Percentiles rank a stretch among this genome's conserved stretches.
These are phyloP conservation scores for Irpex rosettiformis DNA, from an alignment of 1,284 basidiomycete species.

Conservation along the genomic window DNA sequence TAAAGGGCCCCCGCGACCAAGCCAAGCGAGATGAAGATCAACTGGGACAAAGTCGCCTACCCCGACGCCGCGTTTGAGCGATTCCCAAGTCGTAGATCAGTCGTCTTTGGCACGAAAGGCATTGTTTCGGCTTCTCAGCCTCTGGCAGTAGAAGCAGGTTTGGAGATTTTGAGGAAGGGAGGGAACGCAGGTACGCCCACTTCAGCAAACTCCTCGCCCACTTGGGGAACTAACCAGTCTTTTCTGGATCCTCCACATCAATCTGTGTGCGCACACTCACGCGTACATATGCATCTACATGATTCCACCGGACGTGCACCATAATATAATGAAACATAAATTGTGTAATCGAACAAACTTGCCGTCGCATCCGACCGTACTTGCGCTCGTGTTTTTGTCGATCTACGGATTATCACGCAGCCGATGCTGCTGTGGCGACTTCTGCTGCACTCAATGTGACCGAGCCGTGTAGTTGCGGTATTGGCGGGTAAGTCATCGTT, in stretches of 20 bases:
- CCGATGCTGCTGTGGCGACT: constrained; percentile 75
- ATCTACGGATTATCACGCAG: constrained; percentile 28
- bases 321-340: not conserved
- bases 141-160: constrained; percentile 82
- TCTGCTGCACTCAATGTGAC: constrained; percentile 89
- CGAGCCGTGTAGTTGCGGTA: constrained; percentile 79
- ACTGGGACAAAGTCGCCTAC: constrained; percentile 67
- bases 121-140: constrained; percentile 90
- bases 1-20: constrained; percentile 18
- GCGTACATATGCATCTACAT: not conserved
- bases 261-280: not conserved
- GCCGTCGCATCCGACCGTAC: not conserved
- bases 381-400: not conserved
- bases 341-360: not conserved
- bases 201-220: not conserved
- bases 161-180: constrained; percentile 85
- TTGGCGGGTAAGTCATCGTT: constrained; percentile 58
- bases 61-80: constrained; percentile 56
- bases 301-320: not conserved
- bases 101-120: constrained; percentile 85
- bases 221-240: not conserved
- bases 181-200: constrained; percentile 77
- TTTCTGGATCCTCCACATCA: not conserved
- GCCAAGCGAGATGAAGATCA: constrained; percentile 44
- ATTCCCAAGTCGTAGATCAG: constrained; percentile 70